Base-by-base conservation (phyloP, 768 basidiomycete species). In the Russula earlei region DNA sequence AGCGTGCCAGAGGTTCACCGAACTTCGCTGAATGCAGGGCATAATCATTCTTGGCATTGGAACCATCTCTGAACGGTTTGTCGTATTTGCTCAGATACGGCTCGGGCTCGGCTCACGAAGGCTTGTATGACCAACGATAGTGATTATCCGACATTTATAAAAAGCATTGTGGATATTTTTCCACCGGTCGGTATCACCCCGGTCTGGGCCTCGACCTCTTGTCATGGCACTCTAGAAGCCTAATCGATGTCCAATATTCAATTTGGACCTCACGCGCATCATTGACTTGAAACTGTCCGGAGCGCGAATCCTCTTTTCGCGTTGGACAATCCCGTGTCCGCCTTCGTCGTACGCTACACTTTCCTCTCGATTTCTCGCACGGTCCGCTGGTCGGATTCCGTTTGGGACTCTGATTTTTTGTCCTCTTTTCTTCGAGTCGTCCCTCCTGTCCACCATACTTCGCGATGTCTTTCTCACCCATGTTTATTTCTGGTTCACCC, bases 301-400 rank as follows among this genome's bases (percentile, higher is more conserved):
- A 7, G 24, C 24, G 14, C 37, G 19, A 29, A 20, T 15, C 24
- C 14, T 20, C 10, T 3, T 20, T 25, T 34, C 31, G 10, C 3
- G 10, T 4, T 17, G 34, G 33, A 25, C 7, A 42, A 57, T 34
- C 36, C 9, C 3, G 7, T 44, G 14, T 24, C 41, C 31, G 9
- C 8, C 34, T 34, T 41, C 27, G 37, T 46, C 11, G n/a, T n/a
- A n/a, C 37, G 9, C 43, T 10, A 17, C 49, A 5, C 29, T 5
- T 33, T 27, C 2, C 34, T 25, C 10, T 45, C 12, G 1, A 19
- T 36, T 55, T 5, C 38, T 41, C 51, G 19, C 10, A 5, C 44
- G n/a, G 50, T 20, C 34, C 44, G 50, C 56, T 52, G 56, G 45
- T 45, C 49, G 20, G 43, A 25, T 49, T 41, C 5, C 8, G n/a